These are phyloP conservation scores for Pythium angustatum DNA, from an alignment of 352 stramenopile species.

Conservation along the genomic window DNA sequence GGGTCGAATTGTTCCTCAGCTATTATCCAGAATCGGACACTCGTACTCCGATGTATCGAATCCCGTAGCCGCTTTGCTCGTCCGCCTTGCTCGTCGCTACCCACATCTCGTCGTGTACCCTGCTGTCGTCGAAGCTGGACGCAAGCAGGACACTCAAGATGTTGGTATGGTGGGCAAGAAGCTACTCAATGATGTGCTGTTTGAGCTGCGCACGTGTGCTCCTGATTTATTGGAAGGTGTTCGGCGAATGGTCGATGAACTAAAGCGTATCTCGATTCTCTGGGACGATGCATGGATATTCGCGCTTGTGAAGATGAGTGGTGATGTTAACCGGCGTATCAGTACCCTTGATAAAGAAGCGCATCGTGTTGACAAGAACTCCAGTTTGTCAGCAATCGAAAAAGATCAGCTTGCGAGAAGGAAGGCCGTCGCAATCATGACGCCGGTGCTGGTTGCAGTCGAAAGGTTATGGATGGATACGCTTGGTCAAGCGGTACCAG, in stretches of 20 bases:
- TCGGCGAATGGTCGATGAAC: slow-evolving; percentile 63
- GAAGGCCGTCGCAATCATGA: slow-evolving; percentile 85
- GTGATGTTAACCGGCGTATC: slow-evolving; percentile 64
- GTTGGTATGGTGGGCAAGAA: slow-evolving; percentile 8
- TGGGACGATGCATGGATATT: slow-evolving; percentile 86
- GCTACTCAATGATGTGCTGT: slow-evolving; percentile 42
- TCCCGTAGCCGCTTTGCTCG: slow-evolving; percentile 58
- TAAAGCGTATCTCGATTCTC: slow-evolving; percentile 76
- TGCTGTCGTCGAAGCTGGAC: slow-evolving; percentile 55
- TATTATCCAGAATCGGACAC: slow-evolving; percentile 68
- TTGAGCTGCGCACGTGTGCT: slow-evolving; percentile 43
- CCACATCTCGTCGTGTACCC: slow-evolving; percentile 78
- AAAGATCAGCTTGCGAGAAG: slow-evolving; percentile 65
- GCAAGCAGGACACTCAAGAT: slow-evolving; percentile 15
- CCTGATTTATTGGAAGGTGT: slow-evolving; percentile 53
- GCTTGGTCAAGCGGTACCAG: slow-evolving; percentile 32
- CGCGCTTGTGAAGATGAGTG: slow-evolving; percentile 67
- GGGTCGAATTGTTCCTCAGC: slow-evolving; percentile 67
- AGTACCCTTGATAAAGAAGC: slow-evolving; percentile 81
- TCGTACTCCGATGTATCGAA: slow-evolving; percentile 49
- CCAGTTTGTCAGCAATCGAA: slow-evolving; percentile 53
- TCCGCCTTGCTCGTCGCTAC: slow-evolving; percentile 58
- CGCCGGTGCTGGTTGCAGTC: slow-evolving; percentile 68
- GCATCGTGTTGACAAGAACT: slow-evolving; percentile 67
- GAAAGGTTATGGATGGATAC: slow-evolving; percentile 71